Conservation (phyloP, 257 asterid genomes). For the Gynochthodes officinalis region DNA sequence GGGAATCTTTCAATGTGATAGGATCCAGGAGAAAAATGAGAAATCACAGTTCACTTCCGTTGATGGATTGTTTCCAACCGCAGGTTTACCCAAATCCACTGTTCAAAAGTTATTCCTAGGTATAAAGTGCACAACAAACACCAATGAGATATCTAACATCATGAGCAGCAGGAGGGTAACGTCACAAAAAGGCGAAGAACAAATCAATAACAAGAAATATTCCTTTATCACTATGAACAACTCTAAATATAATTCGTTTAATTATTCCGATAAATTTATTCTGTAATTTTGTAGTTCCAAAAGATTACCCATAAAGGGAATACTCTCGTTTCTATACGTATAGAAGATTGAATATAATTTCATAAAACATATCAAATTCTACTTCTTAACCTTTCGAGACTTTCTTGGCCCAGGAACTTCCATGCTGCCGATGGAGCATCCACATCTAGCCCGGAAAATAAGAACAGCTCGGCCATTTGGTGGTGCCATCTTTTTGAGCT, state of each 20-base stretch:
- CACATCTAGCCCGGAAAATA: slow-evolving; percentile 84
- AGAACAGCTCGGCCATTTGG: slow-evolving; percentile 89
- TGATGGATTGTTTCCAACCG: background rate
- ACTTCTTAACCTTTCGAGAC: slow-evolving; percentile 73
- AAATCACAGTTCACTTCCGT: background rate
- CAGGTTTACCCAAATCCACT: background rate
- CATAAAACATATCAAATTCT: slow-evolving; percentile 13
- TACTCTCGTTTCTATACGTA: slow-evolving; percentile 31
- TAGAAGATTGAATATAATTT: slow-evolving; percentile 25
- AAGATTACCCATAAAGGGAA: slow-evolving; percentile 15
- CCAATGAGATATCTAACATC: slow-evolving; percentile 11
- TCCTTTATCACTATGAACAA: slow-evolving; percentile 11
- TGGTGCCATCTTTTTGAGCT: slow-evolving; percentile 96
- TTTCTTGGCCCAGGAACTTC: slow-evolving; percentile 83
- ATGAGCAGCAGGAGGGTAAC: slow-evolving; percentile 6
- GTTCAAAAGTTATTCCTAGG: slow-evolving; percentile 16
- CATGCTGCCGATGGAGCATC: slow-evolving; percentile 86
- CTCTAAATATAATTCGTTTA: slow-evolving; percentile 22
- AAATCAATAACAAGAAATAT: slow-evolving; percentile 4
- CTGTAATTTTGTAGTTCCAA: slow-evolving; percentile 26
- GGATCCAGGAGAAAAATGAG: background rate
- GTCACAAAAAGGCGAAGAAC: slow-evolving; percentile 5
- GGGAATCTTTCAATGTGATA: background rate
- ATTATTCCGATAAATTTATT: slow-evolving; percentile 43
- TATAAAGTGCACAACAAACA: slow-evolving; percentile 9